Base-by-base conservation (phyloP, 2,329 filamentous ascomycete genomes). In the Amphichorda felina region DNA sequence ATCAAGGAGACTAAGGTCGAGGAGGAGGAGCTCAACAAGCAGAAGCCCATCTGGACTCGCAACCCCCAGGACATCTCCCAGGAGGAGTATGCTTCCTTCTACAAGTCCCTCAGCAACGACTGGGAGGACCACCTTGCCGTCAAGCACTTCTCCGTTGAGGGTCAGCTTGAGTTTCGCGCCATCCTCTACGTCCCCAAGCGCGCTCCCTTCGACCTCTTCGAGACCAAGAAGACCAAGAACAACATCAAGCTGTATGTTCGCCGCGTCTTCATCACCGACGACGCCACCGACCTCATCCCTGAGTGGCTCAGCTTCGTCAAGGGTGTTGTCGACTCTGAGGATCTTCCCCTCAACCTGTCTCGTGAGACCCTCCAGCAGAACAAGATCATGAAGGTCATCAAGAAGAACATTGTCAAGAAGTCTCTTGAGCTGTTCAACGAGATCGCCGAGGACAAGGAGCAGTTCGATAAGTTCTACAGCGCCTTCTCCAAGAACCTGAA, bases 371-470 rank as follows among this genome's bases (percentile, higher is more conserved):
- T 98, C 34, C 91, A 98, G 72, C 91, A 96, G 77, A 98, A 96
- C 84, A 96, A 96, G 87, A 98, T 98, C 76, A 96, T 96, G 91
- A 96, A 96, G 83, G 91, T 96, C 66, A 96, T 96, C 79, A 94
- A 93, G 81, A 98, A 98, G 87, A 98, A 98, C 82, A 94, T 98
- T 48, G 88, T 98, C 76, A 98, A 96, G 88, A 98, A 98, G 85
- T 85, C 86, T 47, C 86, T 98, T 48, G 91, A 98, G 76, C 86
- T 98, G 63, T 98, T 98, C 82, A 78, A 79, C 56, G 91, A 98
- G 75, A 98, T 98, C 46, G 81, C 91, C 40, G 91, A 98, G 76
- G 91, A 98, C 70, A 94, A 94, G 70, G 91, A 98, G 79, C 85
- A 95, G 67, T 98, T 98, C 64, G 91, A 98, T 80, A 98, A 98